Evolutionary conservation across 306 rosid species (phyloP).

Genomic region (Notholithocarpus densiflorus): DNA sequence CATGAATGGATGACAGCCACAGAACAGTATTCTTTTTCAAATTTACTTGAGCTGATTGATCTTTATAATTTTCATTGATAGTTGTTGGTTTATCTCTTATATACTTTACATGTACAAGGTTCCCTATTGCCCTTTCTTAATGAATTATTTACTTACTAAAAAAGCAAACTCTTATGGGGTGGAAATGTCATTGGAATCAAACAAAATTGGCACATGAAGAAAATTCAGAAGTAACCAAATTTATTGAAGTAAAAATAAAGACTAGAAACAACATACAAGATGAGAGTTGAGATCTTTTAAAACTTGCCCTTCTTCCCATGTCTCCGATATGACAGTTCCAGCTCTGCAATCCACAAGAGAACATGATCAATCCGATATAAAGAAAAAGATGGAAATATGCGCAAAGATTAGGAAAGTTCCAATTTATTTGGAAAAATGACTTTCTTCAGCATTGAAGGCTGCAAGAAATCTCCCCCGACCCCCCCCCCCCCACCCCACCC

Average conservation of each 20-base stretch:
- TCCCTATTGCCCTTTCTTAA: no score
- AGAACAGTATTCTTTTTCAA: no score
- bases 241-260: not conserved
- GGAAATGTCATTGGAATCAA: not conserved
- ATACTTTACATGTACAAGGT: no score
- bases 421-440: not conserved
- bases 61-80: no score
- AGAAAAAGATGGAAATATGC: not conserved
- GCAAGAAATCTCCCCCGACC: not conserved
- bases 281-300: conserved; percentile 85
- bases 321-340: conserved; percentile 96
- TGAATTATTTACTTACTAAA: no score
- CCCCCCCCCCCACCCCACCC: no score
- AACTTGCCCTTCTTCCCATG: conserved; percentile 99
- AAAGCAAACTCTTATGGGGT: not conserved
- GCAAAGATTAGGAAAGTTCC: not conserved
- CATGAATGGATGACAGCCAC: no score
- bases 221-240: not conserved
- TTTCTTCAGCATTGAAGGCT: not conserved
- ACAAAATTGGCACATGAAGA: not conserved
- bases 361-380: conserved; percentile 18
- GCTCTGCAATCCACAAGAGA: conserved; percentile 59
- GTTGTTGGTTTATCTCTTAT: no score
- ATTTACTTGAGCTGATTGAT: no score
- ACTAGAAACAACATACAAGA: conserved; percentile 65